A percentile compares a stretch with the other conserved stretches of the same genome.
phyloP scores from a whole-genome alignment of 371 early-diverging fungal genomes.

The Mortierella sp. region DNA sequence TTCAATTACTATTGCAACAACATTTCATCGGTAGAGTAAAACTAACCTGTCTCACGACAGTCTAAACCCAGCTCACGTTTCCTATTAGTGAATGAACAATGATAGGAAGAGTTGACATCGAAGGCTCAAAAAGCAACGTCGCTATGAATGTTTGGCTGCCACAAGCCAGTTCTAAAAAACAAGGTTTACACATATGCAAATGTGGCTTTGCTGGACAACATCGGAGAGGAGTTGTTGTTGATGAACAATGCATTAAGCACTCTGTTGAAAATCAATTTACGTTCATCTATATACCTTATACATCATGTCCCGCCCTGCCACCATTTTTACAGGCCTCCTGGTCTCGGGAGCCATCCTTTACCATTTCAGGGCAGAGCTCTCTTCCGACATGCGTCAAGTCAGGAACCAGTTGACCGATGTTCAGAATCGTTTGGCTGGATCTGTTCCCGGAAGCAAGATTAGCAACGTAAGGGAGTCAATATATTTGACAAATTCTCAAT shows the following conservation, averaged over 20 bases:
- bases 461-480: slow-evolving; percentile 45
- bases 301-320: slow-evolving; percentile 49
- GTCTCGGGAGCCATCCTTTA: slow-evolving; percentile 57
- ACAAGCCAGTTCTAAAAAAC: too few species aligned
- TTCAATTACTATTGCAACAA: too few species aligned
- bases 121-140: too few species aligned
- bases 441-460: slow-evolving; percentile 56
- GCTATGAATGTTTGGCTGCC: too few species aligned
- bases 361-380: slow-evolving; percentile 53
- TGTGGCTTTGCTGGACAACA: background rate
- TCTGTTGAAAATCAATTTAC: background rate
- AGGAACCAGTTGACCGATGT: slow-evolving; percentile 50
- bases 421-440: slow-evolving; percentile 58
- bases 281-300: slow-evolving; percentile 4
- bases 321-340: slow-evolving; percentile 51
- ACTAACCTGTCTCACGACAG: too few species aligned
- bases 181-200: background rate
- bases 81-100: too few species aligned
- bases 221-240: background rate
- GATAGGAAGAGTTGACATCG: too few species aligned
- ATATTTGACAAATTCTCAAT: too few species aligned
- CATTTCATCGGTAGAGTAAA: too few species aligned
- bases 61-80: too few species aligned
- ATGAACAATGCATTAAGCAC: background rate
- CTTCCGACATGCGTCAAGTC: slow-evolving; percentile 55